phyloP scores from a whole-genome alignment of 192 early-diverging fungal genomes.

The Entomortierella lignicola region DNA sequence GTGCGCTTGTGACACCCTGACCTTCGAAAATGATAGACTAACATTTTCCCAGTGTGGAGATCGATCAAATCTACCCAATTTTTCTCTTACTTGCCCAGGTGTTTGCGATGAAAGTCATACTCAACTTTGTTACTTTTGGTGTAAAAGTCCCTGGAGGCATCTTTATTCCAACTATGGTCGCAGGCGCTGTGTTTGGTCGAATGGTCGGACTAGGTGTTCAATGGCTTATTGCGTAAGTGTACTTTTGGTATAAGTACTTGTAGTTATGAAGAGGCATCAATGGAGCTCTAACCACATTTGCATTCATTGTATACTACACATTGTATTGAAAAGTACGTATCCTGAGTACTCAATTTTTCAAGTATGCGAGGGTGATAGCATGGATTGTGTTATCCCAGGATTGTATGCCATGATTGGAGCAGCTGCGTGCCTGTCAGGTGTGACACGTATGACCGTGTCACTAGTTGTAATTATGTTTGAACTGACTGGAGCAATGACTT shows the following conservation, averaged over 20 bases:
- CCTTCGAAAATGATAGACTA: neutral
- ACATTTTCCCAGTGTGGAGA: slow-evolving; percentile 11
- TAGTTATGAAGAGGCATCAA: neutral
- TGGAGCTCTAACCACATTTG: slow-evolving; percentile 55
- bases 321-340: slow-evolving; percentile 33
- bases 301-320: neutral
- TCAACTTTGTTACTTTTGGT: slow-evolving; percentile 81
- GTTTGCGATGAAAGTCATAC: slow-evolving; percentile 59
- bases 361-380: slow-evolving; percentile 43
- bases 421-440: slow-evolving; percentile 81
- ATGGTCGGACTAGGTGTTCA: slow-evolving; percentile 90
- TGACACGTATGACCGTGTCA: slow-evolving; percentile 92
- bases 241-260: neutral
- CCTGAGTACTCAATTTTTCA: slow-evolving; percentile 74
- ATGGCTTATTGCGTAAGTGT: slow-evolving; percentile 53
- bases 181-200: slow-evolving; percentile 93
- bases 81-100: slow-evolving; percentile 40
- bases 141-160: slow-evolving; percentile 84
- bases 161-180: slow-evolving; percentile 89
- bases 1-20: neutral
- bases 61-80: slow-evolving; percentile 48
- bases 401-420: slow-evolving; percentile 89
- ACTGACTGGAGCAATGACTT: slow-evolving; percentile 95
- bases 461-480: slow-evolving; percentile 99
- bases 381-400: slow-evolving; percentile 81